Evolutionary conservation across 2,329 filamentous ascomycete species (phyloP).

Genomic region (Geosmithia putterillii): DNA sequence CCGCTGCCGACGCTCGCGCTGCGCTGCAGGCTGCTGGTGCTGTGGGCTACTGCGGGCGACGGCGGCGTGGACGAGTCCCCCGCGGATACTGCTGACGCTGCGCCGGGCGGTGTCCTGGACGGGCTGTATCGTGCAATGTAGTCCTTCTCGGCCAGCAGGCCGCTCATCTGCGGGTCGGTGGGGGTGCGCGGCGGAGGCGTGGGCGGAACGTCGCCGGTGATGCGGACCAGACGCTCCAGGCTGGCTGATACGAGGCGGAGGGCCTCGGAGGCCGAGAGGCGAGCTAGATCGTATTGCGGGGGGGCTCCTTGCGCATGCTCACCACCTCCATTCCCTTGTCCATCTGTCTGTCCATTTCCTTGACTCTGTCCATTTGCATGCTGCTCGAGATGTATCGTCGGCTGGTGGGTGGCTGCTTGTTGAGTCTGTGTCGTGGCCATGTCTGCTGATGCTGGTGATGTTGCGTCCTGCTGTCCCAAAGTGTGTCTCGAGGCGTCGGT

Average conservation of each 20-base stretch:
- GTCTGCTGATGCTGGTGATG: not conserved
- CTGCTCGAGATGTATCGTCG: constrained; percentile 2
- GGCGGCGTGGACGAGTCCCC: too few relatives aligned
- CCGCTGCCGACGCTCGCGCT: too few relatives aligned
- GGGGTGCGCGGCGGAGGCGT: constrained; percentile 59
- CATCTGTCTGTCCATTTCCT: not conserved
- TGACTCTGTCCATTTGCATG: not conserved
- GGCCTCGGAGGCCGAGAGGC: constrained; percentile 59
- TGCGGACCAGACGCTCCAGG: constrained; percentile 57
- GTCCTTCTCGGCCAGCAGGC: constrained; percentile 50
- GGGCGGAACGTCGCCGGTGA: constrained; percentile 68
- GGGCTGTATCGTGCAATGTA: constrained; percentile 37
- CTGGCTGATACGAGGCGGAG: constrained; percentile 67
- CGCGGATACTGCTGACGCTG: not conserved
- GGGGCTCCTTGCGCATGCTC: too few relatives aligned
- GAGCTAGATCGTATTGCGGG: constrained; percentile 61
- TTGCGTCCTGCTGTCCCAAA: not conserved
- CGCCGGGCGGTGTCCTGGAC: constrained; percentile 1
- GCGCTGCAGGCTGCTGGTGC: too few relatives aligned
- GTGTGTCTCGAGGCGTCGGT: not conserved
- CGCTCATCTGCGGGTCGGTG: constrained; percentile 53
- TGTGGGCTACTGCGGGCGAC: too few relatives aligned
- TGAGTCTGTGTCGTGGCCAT: not conserved
- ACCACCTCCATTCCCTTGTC: constrained; percentile 11
- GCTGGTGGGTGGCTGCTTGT: not conserved